Base-by-base conservation (phyloP, 257 asterid species). In the Plantago major region DNA sequence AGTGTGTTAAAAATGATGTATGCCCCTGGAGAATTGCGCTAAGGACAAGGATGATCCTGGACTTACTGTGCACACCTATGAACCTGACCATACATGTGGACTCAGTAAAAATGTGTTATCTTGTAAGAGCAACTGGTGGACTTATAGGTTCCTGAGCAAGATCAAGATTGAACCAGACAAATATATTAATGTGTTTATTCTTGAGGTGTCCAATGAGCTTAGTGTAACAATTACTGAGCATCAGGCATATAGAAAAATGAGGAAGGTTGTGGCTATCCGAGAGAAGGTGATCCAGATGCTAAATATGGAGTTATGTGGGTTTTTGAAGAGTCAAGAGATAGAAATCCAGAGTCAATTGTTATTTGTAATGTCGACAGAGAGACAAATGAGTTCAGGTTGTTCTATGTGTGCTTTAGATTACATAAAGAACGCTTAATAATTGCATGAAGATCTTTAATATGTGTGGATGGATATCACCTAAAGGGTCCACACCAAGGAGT, bases 201-300 rank as follows among this genome's bases (percentile, higher is more conserved):
- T n/a, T n/a, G n/a, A n/a, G n/a, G n/a, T n/a, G n/a, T n/a, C n/a
- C n/a, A n/a, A n/a, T n/a, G n/a, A n/a, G n/a, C n/a, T n/a, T n/a
- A n/a, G n/a, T n/a, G 0, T n/a, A 3, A 0, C 67, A 48, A 15
- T n/a, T n/a, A n/a, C n/a, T n/a, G n/a, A n/a, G n/a, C n/a, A n/a
- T n/a, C n/a, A n/a, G n/a, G 58, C 48, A 1, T 62, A 62, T 33
- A 30, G 46, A 8, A 37, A 57, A 0, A 63, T 30, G 40, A 63
- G 57, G 16, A 0, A 0, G 9, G 33, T 48, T 3, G 1, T 37
- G 0, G 11, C 33, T 1, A 10, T 1, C 1, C 8, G n/a, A n/a
- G 48, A 1, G 56, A 46, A 8, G 49, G 67, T 6, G 12, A 9
- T 11, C 50, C 58, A 2, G 58, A 33, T 62, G n/a, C 11, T n/a